These are phyloP conservation scores for Penicillium desertorum DNA, from an alignment of 495 filamentous ascomycete species.

Conservation along the genomic window DNA sequence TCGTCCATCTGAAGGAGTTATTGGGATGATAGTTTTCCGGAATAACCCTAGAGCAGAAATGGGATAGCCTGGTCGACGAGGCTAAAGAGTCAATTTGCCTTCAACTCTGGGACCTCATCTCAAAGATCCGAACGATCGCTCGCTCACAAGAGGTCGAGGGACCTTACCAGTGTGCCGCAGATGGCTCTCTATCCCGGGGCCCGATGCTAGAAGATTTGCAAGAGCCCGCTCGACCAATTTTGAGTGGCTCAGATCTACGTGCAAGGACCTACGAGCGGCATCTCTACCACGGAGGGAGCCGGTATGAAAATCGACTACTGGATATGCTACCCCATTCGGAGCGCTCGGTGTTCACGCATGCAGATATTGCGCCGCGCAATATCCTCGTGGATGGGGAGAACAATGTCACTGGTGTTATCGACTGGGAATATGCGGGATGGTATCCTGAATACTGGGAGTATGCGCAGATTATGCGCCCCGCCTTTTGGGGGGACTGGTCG, in stretches of 20 bases:
- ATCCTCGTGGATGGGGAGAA: slow-evolving; percentile 40
- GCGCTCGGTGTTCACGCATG: slow-evolving; percentile 31
- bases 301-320: slow-evolving; percentile 31
- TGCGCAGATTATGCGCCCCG: slow-evolving; percentile 42
- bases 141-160: slow-evolving; percentile 23
- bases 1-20: slow-evolving; percentile 4
- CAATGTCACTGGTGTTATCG: slow-evolving; percentile 41
- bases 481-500: slow-evolving; percentile 34
- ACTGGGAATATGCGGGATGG: slow-evolving; percentile 51
- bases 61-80: slow-evolving; percentile 30
- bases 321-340: slow-evolving; percentile 37
- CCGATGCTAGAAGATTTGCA: slow-evolving; percentile 34
- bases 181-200: slow-evolving; percentile 34
- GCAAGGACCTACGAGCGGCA: slow-evolving; percentile 42
- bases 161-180: slow-evolving; percentile 36
- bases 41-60: slow-evolving; percentile 23
- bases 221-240: slow-evolving; percentile 28
- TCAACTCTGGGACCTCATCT: slow-evolving; percentile 36
- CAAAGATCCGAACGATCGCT: slow-evolving; percentile 30
- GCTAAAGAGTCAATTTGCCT: slow-evolving; percentile 34
- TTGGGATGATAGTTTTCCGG: slow-evolving; percentile 33
- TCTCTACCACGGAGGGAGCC: slow-evolving; percentile 28
- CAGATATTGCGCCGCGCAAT: slow-evolving; percentile 31
- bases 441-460: slow-evolving; percentile 54
- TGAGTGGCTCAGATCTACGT: slow-evolving; percentile 33